Conservation (phyloP, 495 filamentous ascomycete genomes). For the Hyphodiscus hymeniophilus region DNA sequence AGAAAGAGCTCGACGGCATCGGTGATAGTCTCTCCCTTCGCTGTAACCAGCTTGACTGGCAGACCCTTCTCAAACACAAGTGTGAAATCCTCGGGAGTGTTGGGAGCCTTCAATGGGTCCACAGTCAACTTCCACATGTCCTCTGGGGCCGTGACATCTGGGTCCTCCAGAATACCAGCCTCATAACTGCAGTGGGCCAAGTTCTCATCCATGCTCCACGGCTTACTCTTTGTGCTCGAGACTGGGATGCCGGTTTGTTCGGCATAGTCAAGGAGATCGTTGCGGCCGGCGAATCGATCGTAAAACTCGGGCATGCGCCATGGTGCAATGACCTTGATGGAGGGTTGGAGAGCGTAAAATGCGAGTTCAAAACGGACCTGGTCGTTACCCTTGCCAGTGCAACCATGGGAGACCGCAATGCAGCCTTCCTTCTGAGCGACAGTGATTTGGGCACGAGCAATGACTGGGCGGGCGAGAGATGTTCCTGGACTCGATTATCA, state of each 20-base stretch:
- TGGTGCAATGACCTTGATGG: slow-evolving; percentile 80
- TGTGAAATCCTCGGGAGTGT: slow-evolving; percentile 68
- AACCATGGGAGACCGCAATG: slow-evolving; percentile 64
- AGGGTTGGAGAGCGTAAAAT: slow-evolving; percentile 61
- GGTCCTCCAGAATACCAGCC: slow-evolving; percentile 71
- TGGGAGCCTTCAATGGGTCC: slow-evolving; percentile 68
- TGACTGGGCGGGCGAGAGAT: slow-evolving; percentile 78
- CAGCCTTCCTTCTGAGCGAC: slow-evolving; percentile 65
- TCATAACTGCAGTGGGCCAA: slow-evolving; percentile 88
- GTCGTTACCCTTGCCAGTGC: slow-evolving; percentile 83
- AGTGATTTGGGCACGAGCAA: slow-evolving; percentile 71
- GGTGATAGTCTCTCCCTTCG: slow-evolving; percentile 56
- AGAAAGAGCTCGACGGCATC: slow-evolving; percentile 76
- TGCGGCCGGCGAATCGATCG: slow-evolving; percentile 71
- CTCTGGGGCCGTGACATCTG: slow-evolving; percentile 52
- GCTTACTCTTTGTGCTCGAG: slow-evolving; percentile 77
- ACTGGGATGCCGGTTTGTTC: slow-evolving; percentile 72
- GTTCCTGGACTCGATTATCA: slow-evolving; percentile 37
- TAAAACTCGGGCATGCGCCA: slow-evolving; percentile 84
- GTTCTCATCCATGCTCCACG: slow-evolving; percentile 86
- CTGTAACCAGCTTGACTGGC: slow-evolving; percentile 61
- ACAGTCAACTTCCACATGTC: slow-evolving; percentile 84
- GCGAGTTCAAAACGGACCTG: slow-evolving; percentile 81
- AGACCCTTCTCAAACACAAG: slow-evolving; percentile 80
- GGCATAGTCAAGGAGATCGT: slow-evolving; percentile 86